A percentile compares a stretch with the other conserved stretches of the same genome.
Conservation (phyloP, 768 basidiomycete species). For the Boletus subparvulus region DNA sequence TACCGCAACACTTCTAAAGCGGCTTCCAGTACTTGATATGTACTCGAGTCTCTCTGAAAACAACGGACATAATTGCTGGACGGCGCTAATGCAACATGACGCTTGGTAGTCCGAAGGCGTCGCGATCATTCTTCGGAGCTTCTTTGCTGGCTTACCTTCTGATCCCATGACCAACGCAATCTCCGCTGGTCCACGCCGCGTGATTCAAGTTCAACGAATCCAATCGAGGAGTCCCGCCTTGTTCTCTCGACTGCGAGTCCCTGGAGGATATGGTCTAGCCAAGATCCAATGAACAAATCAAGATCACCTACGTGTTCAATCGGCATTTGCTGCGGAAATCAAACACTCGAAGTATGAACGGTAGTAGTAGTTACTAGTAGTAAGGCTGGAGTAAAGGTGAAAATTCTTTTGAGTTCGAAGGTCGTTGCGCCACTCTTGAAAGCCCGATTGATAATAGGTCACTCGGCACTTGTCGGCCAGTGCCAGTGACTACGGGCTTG, state of each 20-base stretch:
- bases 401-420: not conserved
- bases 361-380: too few species aligned
- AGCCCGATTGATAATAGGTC: not conserved
- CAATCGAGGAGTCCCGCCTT: not conserved
- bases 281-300: not conserved
- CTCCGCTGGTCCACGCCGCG: conserved; percentile 7
- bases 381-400: not conserved
- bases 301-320: not conserved
- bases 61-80: not conserved
- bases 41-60: not conserved
- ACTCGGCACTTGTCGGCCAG: too few species aligned
- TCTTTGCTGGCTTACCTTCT: conserved; percentile 18
- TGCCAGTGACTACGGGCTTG: not conserved
- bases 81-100: not conserved
- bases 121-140: conserved; percentile 17
- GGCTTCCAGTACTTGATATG: not conserved
- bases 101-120: conserved; percentile 15
- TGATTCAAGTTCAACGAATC: too few species aligned
- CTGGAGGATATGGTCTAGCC: not conserved
- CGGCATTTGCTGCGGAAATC: too few species aligned
- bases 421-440: not conserved
- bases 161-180: conserved; percentile 6
- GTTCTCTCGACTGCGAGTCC: not conserved
- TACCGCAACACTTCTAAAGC: not conserved
- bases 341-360: too few species aligned